phyloP scores from a whole-genome alignment of 768 basidiomycete species.

The Termitomyces sp. region DNA sequence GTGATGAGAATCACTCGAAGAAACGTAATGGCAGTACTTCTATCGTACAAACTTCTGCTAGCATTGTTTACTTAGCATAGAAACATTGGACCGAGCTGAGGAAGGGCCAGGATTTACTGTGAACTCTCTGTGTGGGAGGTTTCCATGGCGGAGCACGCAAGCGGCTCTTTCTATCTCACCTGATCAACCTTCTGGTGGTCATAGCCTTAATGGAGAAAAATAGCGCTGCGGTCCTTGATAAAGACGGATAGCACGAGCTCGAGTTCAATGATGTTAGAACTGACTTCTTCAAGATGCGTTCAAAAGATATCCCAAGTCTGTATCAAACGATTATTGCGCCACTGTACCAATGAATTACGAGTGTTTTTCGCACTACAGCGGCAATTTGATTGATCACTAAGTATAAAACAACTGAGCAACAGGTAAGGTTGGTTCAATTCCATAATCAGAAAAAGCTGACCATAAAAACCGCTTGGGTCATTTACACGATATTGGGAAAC shows the following conservation, averaged over 20 bases:
- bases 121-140: not conserved
- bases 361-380: too few relatives aligned
- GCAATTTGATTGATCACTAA: not conserved
- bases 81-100: not conserved
- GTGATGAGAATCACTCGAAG: not conserved
- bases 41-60: not conserved
- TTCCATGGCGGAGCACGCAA: not conserved
- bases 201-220: not conserved
- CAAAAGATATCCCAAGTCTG: not conserved
- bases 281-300: not conserved
- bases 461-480: not conserved
- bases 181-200: not conserved
- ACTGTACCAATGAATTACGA: not conserved
- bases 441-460: not conserved
- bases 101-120: not conserved
- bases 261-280: not conserved
- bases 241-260: not conserved
- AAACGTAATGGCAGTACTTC: not conserved
- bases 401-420: not conserved
- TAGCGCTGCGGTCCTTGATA: not conserved
- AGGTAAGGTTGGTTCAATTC: not conserved
- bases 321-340: not conserved
- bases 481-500: not conserved
- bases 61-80: not conserved
- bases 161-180: not conserved